Percentiles rank a stretch among this genome's conserved stretches.
Conservation (phyloP, 2,329 filamentous ascomycete species). For the Ophiocordyceps camponoti-saundersi region DNA sequence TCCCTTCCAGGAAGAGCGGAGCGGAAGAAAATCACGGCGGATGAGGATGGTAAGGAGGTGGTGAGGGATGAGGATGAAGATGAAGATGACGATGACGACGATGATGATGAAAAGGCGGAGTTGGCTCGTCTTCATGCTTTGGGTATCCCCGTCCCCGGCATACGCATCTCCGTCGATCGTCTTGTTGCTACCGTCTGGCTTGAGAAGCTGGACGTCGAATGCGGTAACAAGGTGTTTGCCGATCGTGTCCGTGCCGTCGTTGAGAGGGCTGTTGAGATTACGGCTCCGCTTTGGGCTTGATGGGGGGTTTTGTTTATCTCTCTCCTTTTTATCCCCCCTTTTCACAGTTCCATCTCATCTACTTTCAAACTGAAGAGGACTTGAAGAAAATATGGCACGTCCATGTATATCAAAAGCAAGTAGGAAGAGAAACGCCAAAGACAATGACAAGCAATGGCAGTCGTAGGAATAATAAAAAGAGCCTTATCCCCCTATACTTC, state of each 20-base stretch:
- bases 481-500: too few relatives aligned
- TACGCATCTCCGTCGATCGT: conserved; percentile 77
- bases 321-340: too few relatives aligned
- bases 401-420: too few relatives aligned
- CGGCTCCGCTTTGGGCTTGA: conserved; percentile 50
- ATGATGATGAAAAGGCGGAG: conserved; percentile 27
- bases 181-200: conserved; percentile 81
- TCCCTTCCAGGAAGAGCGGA: background rate
- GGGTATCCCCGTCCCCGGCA: conserved; percentile 79
- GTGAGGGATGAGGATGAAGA: background rate
- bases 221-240: conserved; percentile 56
- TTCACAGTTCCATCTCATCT: too few relatives aligned
- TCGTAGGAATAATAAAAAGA: too few relatives aligned
- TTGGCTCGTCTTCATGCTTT: conserved; percentile 63
- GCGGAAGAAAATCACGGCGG: too few relatives aligned
- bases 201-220: conserved; percentile 82
- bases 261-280: conserved; percentile 75
- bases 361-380: too few relatives aligned
- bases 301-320: too few relatives aligned
- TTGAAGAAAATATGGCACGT: too few relatives aligned
- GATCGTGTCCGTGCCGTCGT: conserved; percentile 81
- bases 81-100: conserved; percentile 3
- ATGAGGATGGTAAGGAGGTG: background rate
- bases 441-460: too few relatives aligned
- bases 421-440: background rate